Base-by-base conservation (phyloP, 192 early-diverging fungal genomes). In the Coemansia erecta region DNA sequence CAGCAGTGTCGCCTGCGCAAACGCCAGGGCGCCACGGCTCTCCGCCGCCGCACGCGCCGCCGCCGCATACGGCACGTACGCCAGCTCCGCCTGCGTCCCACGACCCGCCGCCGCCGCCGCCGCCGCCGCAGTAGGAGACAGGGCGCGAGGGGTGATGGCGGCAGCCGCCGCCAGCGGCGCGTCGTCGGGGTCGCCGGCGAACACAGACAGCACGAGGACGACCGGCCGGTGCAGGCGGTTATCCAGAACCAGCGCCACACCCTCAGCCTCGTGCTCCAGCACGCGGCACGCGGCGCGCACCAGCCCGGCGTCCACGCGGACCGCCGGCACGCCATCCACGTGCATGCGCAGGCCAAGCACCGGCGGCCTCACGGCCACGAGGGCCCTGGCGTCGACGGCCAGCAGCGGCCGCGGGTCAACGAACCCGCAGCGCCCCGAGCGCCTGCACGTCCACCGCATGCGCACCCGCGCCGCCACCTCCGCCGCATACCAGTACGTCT, bases 401-500 rank as follows among this genome's bases (percentile, higher is more conserved):
- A 78, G 48, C 13, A 70, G 18, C 12, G 40, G 17, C 8, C 75
- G 69, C 2, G 70, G 66, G 19, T 78, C 75, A 1, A 78, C 33
- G 28, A 55, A 72, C 12, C 75, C 75, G 7, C 19, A 19, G 5
- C 75, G 50, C 7, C 60, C 56, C 12, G 62, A 64, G 42, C 68
- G 70, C 9, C 18, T 3, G 42, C 64, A 62, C 22, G 18, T 31
- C 75, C 75, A 78, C 13, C 55, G 59, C 9, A 78, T 52, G 0
- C 75, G 58, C 42, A 78, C 63, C 0, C 70, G 75, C 7, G 47
- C 46, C 5, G 58, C 66, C 40, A 78, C 42, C 13, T 68, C 75
- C 35, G 52, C 60, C 24, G 52, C 53, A 45, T 67, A 44, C 75
- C 75, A 78, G 42, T 63, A 65, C 1, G 55, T 22, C 24, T 58